These are phyloP conservation scores for Tephrocybe sp. DNA, from an alignment of 768 basidiomycete species.

Conservation along the genomic window DNA sequence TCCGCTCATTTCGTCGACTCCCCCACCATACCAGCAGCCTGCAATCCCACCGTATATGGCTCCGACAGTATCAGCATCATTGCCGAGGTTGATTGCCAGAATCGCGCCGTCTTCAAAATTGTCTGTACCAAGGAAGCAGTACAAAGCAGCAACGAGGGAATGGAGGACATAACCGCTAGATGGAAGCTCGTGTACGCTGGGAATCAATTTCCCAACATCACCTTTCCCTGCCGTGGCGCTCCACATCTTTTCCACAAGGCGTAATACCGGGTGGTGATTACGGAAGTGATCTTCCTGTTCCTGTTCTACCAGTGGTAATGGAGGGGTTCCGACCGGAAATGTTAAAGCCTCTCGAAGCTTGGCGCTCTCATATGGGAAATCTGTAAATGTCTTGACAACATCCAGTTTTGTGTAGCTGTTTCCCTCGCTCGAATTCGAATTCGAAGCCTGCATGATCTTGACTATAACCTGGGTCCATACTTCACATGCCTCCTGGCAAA, in stretches of 20 bases:
- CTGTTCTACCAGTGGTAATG: slow-evolving; percentile 15
- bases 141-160: slow-evolving; percentile 39
- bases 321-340: slow-evolving; percentile 22
- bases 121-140: slow-evolving; percentile 42
- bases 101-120: slow-evolving; percentile 45
- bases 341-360: slow-evolving; percentile 31
- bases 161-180: slow-evolving; percentile 41
- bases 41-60: slow-evolving; percentile 46
- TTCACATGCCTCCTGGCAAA: slow-evolving; percentile 41
- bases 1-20: slow-evolving; percentile 15
- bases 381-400: slow-evolving; percentile 34
- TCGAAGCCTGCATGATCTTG: slow-evolving; percentile 29
- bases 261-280: slow-evolving; percentile 37
- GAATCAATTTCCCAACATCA: slow-evolving; percentile 28
- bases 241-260: slow-evolving; percentile 29
- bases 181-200: slow-evolving; percentile 26
- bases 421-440: slow-evolving; percentile 9
- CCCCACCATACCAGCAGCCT: slow-evolving; percentile 38
- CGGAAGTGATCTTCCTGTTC: slow-evolving; percentile 33
- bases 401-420: slow-evolving; percentile 35
- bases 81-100: slow-evolving; percentile 41
- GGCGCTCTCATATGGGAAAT: slow-evolving; percentile 34
- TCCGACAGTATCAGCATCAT: slow-evolving; percentile 45
- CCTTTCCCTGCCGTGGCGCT: slow-evolving; percentile 1
- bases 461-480: slow-evolving; percentile 37